Percentiles rank a stretch among this genome's conserved stretches.
Evolutionary conservation across 202 grass and related monocot species (phyloP).

Genomic region (Brachypodium distachyon): DNA sequence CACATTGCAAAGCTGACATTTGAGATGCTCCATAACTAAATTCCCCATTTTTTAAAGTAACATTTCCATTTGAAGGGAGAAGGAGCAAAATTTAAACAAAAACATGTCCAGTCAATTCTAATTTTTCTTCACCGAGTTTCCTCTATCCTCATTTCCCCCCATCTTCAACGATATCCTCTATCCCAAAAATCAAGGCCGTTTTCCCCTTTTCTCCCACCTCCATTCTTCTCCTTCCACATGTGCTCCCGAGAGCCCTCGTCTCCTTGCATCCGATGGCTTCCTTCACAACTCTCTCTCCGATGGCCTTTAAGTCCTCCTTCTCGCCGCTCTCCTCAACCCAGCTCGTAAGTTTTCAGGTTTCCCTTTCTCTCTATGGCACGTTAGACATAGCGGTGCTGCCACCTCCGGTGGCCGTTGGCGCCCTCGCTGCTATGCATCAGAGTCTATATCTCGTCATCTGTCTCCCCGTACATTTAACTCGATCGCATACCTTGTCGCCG

Average conservation of each 20-base stretch:
- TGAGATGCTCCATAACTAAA: no score
- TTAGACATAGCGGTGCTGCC: not conserved
- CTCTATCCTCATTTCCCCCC: not conserved
- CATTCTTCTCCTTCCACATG: not conserved
- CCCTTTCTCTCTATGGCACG: not conserved
- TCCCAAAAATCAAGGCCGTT: slow-evolving; percentile 9
- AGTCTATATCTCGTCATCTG: not conserved
- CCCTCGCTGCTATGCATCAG: not conserved
- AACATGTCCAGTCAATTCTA: not conserved
- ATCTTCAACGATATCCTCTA: slow-evolving; percentile 26
- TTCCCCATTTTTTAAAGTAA: no score
- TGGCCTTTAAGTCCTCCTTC: slow-evolving; percentile 31
- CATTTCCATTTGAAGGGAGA: no score
- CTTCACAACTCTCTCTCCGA: slow-evolving; percentile 26
- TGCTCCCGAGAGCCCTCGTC: not conserved
- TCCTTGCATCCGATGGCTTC: slow-evolving; percentile 15
- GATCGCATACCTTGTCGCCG: not conserved
- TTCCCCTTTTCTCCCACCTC: not conserved
- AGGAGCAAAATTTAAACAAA: not conserved
- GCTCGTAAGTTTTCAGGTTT: slow-evolving; percentile 1
- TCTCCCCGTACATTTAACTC: not conserved
- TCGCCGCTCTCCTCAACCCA: slow-evolving; percentile 17
- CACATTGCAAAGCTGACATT: no score
- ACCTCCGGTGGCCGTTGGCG: not conserved
- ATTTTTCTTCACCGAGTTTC: no score